Evolutionary conservation across 202 grass and related monocot species (phyloP), one percentile per base, ranked within the genome.

Genomic region (Brachypodium distachyon): DNA sequence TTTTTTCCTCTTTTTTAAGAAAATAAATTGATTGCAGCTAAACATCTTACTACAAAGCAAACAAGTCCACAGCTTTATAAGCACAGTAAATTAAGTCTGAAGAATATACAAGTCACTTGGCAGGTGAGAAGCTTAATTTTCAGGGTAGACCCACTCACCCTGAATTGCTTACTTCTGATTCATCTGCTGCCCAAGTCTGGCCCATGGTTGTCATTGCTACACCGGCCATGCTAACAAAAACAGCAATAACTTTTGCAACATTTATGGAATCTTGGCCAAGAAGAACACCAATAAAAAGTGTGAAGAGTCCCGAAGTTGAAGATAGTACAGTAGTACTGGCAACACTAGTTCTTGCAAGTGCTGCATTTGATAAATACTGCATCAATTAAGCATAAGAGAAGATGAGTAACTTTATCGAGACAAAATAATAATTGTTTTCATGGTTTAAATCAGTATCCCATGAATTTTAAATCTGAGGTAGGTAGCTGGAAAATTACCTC

Each of bases 301-400:
- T 99, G 66, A 96, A 96, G 66, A 99, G 92, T 54, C 96, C 90
- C 1, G 96, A 99, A 28, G 96, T 99, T 61, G 96, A 99, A 78
- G 89, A 99, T 59, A 99, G 72, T 49, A 99, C 87, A 71, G 92
- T 99, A 19, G 96, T 96, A 58, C 92, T 99, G 63, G 92, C 96
- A 70, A 99, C 96, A 83, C 96, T 99, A 61, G 96, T 99, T 84
- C 96, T 90, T 93, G 91, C 89, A 82, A 96, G 96, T 12, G 92
- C 96, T 13, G 96, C 96, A 95, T 99, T 99, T 46, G 96, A 99
- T 66, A 99, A 85, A 77, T 99, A 99, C 96, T 99, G 81, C 73
- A 93, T 72, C 50, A 62, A 92, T 87, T 70, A 49, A 84, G 46
- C 28, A 64, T 33, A 82, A 76, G 65, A 82, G 69, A 67, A 79